These are phyloP conservation scores for Lepidium didymum DNA, from an alignment of 345 rosid species.

Conservation along the genomic window DNA sequence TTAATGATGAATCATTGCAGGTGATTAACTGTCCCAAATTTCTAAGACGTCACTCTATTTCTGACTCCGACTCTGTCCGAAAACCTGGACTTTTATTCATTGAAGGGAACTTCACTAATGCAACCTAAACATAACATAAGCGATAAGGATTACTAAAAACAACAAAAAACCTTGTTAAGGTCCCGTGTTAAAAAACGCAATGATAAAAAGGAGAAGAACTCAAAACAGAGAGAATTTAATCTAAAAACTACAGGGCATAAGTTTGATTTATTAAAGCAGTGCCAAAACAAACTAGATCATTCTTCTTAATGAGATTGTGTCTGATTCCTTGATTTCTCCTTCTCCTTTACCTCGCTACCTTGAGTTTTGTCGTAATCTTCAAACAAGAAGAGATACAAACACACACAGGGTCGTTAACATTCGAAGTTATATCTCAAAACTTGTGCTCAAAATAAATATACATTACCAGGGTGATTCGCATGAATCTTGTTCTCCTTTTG, in stretches of 20 bases:
- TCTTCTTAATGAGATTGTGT: background rate
- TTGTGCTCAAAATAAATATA: background rate
- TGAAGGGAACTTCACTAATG: background rate
- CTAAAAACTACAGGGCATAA: background rate
- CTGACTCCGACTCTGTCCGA: background rate
- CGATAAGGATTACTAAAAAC: background rate
- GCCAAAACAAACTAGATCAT: background rate
- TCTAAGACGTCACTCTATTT: background rate
- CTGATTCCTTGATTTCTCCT: slow-evolving; percentile 61
- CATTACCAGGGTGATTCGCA: slow-evolving; percentile 56
- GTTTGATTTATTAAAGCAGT: background rate
- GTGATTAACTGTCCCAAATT: background rate
- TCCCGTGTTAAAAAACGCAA: background rate
- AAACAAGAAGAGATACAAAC: background rate
- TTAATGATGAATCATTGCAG: background rate
- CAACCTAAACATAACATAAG: background rate
- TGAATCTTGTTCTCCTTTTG: slow-evolving; percentile 29
- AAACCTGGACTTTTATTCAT: no score
- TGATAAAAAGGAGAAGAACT: background rate
- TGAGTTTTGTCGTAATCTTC: slow-evolving; percentile 64
- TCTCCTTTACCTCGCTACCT: slow-evolving; percentile 71
- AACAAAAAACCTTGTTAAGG: background rate
- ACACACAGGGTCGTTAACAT: background rate
- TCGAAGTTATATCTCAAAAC: background rate
- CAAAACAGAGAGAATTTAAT: background rate